Evolutionary conservation across 2,329 filamentous ascomycete genomes (phyloP).

Genomic region (Graphilbum ipis-grandicollis): DNA sequence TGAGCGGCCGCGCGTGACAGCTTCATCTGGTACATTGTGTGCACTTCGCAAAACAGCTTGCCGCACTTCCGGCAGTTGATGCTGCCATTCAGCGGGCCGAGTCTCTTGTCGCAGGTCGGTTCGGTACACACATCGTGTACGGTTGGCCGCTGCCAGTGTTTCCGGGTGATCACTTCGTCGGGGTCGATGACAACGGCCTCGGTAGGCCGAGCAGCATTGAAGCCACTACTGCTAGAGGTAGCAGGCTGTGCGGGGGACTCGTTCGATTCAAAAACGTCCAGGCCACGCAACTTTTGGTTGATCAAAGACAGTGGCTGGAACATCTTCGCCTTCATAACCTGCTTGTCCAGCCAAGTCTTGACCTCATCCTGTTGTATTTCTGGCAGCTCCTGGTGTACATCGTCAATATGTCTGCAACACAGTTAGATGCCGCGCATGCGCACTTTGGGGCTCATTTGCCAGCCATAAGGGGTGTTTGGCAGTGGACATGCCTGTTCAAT

Average conservation of each 20-base stretch:
- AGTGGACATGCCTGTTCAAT: constrained; percentile 48
- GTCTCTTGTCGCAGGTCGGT: constrained; percentile 61
- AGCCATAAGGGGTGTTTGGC: not conserved
- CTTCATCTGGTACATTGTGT: constrained; percentile 99
- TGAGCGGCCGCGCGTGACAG: constrained; percentile 75
- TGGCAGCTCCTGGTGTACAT: constrained; percentile 76
- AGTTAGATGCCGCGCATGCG: no score
- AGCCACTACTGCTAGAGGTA: constrained; percentile 9
- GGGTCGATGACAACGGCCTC: constrained; percentile 44
- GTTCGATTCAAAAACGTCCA: constrained; percentile 91
- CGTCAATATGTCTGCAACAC: constrained; percentile 47
- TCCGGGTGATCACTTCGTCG: constrained; percentile 73
- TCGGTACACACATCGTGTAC: constrained; percentile 72
- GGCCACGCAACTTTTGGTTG: constrained; percentile 82
- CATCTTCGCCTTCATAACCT: constrained; percentile 81
- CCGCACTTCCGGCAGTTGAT: constrained; percentile 93
- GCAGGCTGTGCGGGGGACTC: constrained; percentile 31
- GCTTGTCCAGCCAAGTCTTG: constrained; percentile 91
- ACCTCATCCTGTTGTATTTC: constrained; percentile 83
- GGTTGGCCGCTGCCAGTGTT: constrained; percentile 73
- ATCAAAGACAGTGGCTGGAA: constrained; percentile 83
- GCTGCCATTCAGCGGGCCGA: constrained; percentile 64
- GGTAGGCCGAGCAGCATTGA: constrained; percentile 18
- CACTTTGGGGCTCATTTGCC: no score
- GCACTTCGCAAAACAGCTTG: constrained; percentile 84